A percentile compares a stretch with the other conserved stretches of the same genome.
Conservation (phyloP, 1,284 basidiomycete species). For the Gastroboletus turbinatus region DNA sequence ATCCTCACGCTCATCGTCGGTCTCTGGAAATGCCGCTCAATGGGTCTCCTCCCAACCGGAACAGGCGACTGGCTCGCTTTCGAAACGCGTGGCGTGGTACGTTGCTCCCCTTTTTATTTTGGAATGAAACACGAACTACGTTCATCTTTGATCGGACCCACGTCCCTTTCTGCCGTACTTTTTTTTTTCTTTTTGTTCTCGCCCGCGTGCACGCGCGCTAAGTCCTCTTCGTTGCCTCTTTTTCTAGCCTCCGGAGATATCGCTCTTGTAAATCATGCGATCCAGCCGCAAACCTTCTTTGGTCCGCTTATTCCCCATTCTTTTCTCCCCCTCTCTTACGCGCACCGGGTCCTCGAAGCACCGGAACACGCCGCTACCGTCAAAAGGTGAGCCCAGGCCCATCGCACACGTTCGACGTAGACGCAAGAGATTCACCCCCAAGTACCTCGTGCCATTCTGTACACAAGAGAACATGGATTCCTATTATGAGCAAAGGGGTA, state of each 20-base stretch:
- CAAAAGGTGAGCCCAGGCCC: not conserved
- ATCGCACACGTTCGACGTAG: not conserved
- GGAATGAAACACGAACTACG: not conserved
- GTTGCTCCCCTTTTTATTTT: constrained; percentile 26
- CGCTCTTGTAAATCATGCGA: constrained; percentile 13
- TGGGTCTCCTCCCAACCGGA: constrained; percentile 86
- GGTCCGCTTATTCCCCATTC: not conserved
- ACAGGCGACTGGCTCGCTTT: constrained; percentile 92
- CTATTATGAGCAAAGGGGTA: constrained; percentile 22
- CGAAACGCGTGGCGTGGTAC: constrained; percentile 72
- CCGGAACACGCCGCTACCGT: not conserved
- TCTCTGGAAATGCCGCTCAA: constrained; percentile 86
- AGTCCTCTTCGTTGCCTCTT: not conserved
- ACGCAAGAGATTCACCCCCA: constrained; percentile 9
- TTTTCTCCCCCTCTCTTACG: no score
- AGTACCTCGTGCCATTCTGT: constrained; percentile 10
- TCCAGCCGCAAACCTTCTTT: not conserved
- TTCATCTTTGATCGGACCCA: not conserved
- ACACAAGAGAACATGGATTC: constrained; percentile 17
- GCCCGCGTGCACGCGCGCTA: not conserved
- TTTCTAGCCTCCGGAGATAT: constrained; percentile 30
- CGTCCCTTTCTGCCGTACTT: not conserved
- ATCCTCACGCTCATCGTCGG: constrained; percentile 75
- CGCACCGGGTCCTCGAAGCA: no score
- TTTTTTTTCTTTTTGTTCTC: not conserved